Evolutionary conservation across 169 alveolate species (phyloP), one percentile per base, ranked within the genome.

Genomic region (Plasmodium fragile): DNA sequence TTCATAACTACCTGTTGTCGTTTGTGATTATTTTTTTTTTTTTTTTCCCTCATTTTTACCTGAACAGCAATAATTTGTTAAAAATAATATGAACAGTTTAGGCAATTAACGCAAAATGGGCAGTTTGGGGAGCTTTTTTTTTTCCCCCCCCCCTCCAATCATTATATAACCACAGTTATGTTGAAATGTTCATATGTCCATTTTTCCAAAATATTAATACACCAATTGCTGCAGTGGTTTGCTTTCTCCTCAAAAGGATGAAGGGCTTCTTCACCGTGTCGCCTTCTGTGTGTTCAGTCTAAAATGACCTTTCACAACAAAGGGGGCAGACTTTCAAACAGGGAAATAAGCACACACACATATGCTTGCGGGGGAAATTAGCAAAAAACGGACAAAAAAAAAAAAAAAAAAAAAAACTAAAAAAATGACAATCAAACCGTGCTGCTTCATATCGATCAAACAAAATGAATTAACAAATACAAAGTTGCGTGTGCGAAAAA

Each of bases 31-130:
- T 65, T 25, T 22, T 7, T 65, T 65, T 18, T 65, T 65, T 65
- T 65, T 4, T 65, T 65, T 22, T 65, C n/a, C 75, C n/a, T 39
- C 36, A 65, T 65, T 65, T 65, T 65, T 18, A 22, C 75, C 75
- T 65, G 75, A 28, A 65, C 75, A 65, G 75, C 75, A 65, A 65
- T 18, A 28, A 18, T 25, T 65, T 65, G 75, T 65, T 65, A 65
- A 65, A 65, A 65, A 65, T 65, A 65, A 65, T 65, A 65, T 65
- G 75, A 65, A 65, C 34, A 5, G 75, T 65, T 65, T n/a, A 65
- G 75, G 41, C 30, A 65, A 65, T 22, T 18, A 2, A 65, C 36
- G 36, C 36, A 65, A 65, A 65, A 65, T 65, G 36, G 75, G 6
- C 5, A 65, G n/a, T 65, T 65, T 65, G 36, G 30, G 30, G 30